phyloP scores from a whole-genome alignment of 345 rosid genomes.

The Pelargonium nanum region DNA sequence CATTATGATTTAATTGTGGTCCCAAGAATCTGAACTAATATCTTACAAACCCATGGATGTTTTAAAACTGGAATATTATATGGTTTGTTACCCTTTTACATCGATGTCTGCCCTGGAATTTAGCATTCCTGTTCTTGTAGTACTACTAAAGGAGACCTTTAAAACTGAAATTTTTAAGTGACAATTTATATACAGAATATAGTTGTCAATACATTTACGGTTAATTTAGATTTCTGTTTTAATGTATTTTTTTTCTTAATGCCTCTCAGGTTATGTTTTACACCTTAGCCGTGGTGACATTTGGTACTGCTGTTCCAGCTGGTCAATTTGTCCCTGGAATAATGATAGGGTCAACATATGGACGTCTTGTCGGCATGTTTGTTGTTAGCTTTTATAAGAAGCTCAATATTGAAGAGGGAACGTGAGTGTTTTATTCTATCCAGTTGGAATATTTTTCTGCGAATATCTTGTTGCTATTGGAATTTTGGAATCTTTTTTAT shows the following conservation, averaged over 20 bases:
- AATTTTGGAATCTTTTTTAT: neutral
- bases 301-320: conserved; percentile 97
- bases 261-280: conserved; percentile 85
- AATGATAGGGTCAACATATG: conserved; percentile 97
- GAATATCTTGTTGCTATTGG: neutral
- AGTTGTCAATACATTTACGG: neutral
- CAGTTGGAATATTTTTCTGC: neutral
- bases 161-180: neutral
- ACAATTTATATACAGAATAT: neutral
- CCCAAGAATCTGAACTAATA: too few species aligned
- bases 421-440: conserved; percentile 42
- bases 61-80: too few species aligned
- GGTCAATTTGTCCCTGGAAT: conserved; percentile 99
- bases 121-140: neutral
- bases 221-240: neutral
- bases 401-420: conserved; percentile 95
- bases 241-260: conserved; percentile 9
- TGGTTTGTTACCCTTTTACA: too few species aligned
- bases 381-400: conserved; percentile 82
- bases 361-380: conserved; percentile 96
- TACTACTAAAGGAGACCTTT: too few species aligned
- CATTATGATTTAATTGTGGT: too few species aligned
- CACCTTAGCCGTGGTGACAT: conserved; percentile 80
- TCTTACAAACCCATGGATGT: too few species aligned
- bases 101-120: too few species aligned